These are phyloP conservation scores for Cladosporium sp. DNA, from an alignment of 2,329 filamentous ascomycete species.

Conservation along the genomic window DNA sequence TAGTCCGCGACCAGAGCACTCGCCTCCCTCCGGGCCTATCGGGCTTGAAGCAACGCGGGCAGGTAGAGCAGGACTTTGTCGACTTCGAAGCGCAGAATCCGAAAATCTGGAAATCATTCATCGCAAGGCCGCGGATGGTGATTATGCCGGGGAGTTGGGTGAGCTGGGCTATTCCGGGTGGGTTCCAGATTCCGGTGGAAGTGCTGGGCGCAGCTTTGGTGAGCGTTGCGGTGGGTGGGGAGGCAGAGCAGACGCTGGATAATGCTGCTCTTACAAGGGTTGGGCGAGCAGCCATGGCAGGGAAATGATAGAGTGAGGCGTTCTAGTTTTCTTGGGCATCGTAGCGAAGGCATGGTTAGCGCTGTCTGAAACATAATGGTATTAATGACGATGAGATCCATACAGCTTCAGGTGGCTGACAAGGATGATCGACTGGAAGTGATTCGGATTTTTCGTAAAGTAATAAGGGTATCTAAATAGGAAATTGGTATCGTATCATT, in stretches of 20 bases:
- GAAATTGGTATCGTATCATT: background rate
- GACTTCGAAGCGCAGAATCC: slow-evolving; percentile 26
- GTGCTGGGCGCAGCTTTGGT: slow-evolving; percentile 28
- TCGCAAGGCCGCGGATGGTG: slow-evolving; percentile 30
- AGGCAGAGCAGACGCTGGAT: slow-evolving; percentile 20
- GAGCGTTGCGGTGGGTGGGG: slow-evolving; percentile 21
- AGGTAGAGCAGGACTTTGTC: slow-evolving; percentile 32
- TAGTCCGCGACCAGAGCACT: slow-evolving; percentile 36
- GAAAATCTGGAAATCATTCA: slow-evolving; percentile 28
- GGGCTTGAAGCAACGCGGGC: slow-evolving; percentile 20
- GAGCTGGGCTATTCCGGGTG: slow-evolving; percentile 16
- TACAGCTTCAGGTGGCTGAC: background rate
- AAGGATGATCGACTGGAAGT: background rate
- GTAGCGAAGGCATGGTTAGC: background rate
- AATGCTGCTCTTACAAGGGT: slow-evolving; percentile 24
- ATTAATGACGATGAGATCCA: background rate
- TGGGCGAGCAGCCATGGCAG: slow-evolving; percentile 20
- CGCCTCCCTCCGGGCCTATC: slow-evolving; percentile 22
- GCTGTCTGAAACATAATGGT: background rate
- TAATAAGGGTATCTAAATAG: background rate
- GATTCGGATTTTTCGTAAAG: background rate
- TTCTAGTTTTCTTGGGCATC: background rate
- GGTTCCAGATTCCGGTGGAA: slow-evolving; percentile 24
- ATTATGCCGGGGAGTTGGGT: slow-evolving; percentile 21
- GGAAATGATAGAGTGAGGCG: background rate